These are phyloP conservation scores for Decorospora gaudefroyi DNA, from an alignment of 2,329 filamentous ascomycete genomes.

Conservation along the genomic window DNA sequence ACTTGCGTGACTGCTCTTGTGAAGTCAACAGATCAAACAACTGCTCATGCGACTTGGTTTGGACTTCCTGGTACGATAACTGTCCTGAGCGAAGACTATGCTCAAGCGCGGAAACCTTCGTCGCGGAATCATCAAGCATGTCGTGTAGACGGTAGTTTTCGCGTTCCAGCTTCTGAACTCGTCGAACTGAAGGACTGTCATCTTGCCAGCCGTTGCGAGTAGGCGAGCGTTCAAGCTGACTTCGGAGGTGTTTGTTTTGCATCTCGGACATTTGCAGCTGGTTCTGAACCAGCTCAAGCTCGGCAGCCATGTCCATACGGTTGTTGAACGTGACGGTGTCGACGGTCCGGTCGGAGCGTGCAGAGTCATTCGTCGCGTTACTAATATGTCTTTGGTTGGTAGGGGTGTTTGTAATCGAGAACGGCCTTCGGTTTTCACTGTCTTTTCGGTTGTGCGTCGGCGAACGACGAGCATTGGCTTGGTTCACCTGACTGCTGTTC, in stretches of 20 bases:
- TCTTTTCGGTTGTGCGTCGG: slow-evolving; percentile 70
- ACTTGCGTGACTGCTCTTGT: slow-evolving; percentile 85
- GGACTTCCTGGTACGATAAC: slow-evolving; percentile 85
- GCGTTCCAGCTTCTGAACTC: slow-evolving; percentile 88
- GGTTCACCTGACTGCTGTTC: slow-evolving; percentile 76
- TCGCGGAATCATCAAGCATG: slow-evolving; percentile 89
- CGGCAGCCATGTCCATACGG: slow-evolving; percentile 86
- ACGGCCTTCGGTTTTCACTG: slow-evolving; percentile 63
- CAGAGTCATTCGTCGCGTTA: slow-evolving; percentile 73
- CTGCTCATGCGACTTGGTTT: slow-evolving; percentile 92
- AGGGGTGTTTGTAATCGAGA: slow-evolving; percentile 78
- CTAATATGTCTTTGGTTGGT: slow-evolving; percentile 68
- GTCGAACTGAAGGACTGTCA: slow-evolving; percentile 75
- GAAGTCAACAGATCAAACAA: slow-evolving; percentile 89
- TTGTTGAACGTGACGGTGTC: slow-evolving; percentile 85
- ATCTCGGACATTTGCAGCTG: slow-evolving; percentile 92
- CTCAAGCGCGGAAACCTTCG: slow-evolving; percentile 88
- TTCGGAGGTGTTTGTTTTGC: slow-evolving; percentile 91
- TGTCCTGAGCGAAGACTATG: slow-evolving; percentile 85
- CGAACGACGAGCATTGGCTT: slow-evolving; percentile 58
- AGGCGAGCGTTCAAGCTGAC: slow-evolving; percentile 76
- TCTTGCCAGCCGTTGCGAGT: slow-evolving; percentile 66
- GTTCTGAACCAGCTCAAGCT: slow-evolving; percentile 90
- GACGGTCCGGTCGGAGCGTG: slow-evolving; percentile 79
- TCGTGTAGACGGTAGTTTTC: slow-evolving; percentile 91